Percentiles rank a stretch among this genome's conserved stretches.
Evolutionary conservation across 2,329 filamentous ascomycete genomes (phyloP).

Genomic region (Biscogniauxia mediterranea): DNA sequence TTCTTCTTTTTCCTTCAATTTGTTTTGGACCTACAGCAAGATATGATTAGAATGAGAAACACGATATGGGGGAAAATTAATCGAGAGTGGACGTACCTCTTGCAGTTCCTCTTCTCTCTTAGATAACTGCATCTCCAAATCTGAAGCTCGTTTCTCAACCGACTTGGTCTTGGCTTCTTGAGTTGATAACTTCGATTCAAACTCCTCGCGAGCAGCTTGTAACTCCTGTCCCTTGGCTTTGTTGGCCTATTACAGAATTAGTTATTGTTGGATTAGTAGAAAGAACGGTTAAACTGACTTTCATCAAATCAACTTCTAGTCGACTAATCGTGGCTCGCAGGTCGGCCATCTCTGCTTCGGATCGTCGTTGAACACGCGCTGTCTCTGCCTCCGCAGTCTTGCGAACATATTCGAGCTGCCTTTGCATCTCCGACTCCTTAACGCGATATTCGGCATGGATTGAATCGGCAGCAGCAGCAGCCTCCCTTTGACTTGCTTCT

Average conservation of each 20-base stretch:
- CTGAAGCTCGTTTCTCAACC: conserved; percentile 45
- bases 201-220: conserved; percentile 52
- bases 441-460: conserved; percentile 31
- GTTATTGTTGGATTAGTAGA: background rate
- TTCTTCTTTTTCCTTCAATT: conserved; percentile 51
- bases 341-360: conserved; percentile 33
- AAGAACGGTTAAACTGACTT: conserved; percentile 39
- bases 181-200: conserved; percentile 34
- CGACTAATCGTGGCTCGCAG: conserved; percentile 45
- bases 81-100: conserved; percentile 21
- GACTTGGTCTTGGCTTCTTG: conserved; percentile 36
- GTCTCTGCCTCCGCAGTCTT: conserved; percentile 38
- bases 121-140: conserved; percentile 50
- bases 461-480: conserved; percentile 22
- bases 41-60: conserved; percentile 18
- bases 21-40: conserved; percentile 25
- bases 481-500: conserved; percentile 25
- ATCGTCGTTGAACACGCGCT: conserved; percentile 29
- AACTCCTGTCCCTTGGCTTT: conserved; percentile 61
- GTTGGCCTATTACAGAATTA: conserved; percentile 46
- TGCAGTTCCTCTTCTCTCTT: conserved; percentile 37
- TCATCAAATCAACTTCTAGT: conserved; percentile 62
- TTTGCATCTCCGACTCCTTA: conserved; percentile 39
- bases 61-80: background rate
- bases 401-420: conserved; percentile 44